A percentile compares a stretch with the other conserved stretches of the same genome.
These are phyloP conservation scores for Lecanicillium sp. DNA, from an alignment of 2,329 filamentous ascomycete genomes.

Conservation along the genomic window DNA sequence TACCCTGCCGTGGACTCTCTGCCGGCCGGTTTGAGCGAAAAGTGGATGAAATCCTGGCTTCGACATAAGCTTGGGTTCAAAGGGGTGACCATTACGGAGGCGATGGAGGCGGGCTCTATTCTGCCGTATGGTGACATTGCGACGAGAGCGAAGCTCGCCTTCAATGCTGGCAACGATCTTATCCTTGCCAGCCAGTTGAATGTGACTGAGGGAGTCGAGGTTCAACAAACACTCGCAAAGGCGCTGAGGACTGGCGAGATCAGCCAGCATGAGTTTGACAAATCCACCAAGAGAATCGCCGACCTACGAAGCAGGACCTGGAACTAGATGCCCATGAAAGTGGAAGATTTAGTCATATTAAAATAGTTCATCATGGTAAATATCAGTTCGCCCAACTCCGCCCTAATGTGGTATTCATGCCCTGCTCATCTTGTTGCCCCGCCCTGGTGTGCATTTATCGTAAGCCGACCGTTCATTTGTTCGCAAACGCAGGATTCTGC, in stretches of 20 bases:
- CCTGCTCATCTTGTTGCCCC: too few species aligned
- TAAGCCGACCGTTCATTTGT: slow-evolving; percentile 10
- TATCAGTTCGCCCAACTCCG: too few species aligned
- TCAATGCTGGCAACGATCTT: slow-evolving; percentile 8
- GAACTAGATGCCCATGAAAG: too few species aligned
- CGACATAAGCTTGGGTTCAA: slow-evolving; percentile 4
- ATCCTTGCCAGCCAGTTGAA: slow-evolving; percentile 9
- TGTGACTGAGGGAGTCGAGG: slow-evolving; percentile 9
- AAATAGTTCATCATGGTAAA: too few species aligned
- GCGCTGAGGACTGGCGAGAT: slow-evolving; percentile 5
- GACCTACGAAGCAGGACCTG: slow-evolving; percentile 3
- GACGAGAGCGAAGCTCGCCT: slow-evolving; percentile 4
- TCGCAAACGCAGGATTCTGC: slow-evolving; percentile 67
- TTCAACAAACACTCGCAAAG: slow-evolving; percentile 4
- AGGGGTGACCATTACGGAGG: slow-evolving; percentile 8
- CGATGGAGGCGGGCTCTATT: slow-evolving; percentile 9
- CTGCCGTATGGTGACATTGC: slow-evolving; percentile 6
- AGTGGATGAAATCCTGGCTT: slow-evolving; percentile 9
- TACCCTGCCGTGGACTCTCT: slow-evolving; percentile 3
- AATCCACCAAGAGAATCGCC: slow-evolving; percentile 6
- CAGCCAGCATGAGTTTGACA: slow-evolving; percentile 5
- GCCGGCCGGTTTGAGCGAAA: slow-evolving; percentile 8
- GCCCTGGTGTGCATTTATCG: neutral
- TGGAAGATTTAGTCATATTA: too few species aligned
- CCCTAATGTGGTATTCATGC: too few species aligned